Percentiles rank a stretch among this genome's conserved stretches.
phyloP scores from a whole-genome alignment of 495 filamentous ascomycete species.

The Mytilinidion resinicola region DNA sequence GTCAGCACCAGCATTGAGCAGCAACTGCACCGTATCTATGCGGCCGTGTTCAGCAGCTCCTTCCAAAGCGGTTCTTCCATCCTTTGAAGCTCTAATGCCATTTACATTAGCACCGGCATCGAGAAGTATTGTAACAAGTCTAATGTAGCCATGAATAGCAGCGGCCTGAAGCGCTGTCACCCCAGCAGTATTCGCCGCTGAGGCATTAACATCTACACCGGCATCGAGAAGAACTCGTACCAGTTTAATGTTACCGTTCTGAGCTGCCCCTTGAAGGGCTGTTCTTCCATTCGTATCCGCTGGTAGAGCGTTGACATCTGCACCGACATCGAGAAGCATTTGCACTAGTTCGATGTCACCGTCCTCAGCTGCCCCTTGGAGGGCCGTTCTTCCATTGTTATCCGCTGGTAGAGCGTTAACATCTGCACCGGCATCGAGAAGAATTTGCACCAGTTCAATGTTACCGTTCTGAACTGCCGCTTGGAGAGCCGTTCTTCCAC shows the following conservation, averaged over 20 bases:
- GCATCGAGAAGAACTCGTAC: not conserved
- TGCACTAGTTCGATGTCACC: not conserved
- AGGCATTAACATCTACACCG: not conserved
- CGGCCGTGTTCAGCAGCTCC: conserved; percentile 7
- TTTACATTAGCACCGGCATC: not conserved
- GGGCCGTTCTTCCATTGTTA: not conserved
- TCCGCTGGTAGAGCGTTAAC: not conserved
- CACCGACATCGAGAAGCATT: not conserved
- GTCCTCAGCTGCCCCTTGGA: not conserved
- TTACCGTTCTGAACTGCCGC: not conserved
- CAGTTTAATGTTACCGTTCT: not conserved
- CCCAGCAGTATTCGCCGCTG: not conserved
- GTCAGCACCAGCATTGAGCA: conserved; percentile 11
- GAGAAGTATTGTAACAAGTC: not conserved
- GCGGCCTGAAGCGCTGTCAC: not conserved
- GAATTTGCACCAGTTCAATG: not conserved
- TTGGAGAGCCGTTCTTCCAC: not conserved
- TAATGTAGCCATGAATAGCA: not conserved
- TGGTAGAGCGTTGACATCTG: not conserved
- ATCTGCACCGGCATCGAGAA: not conserved
- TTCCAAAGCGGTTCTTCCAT: not conserved
- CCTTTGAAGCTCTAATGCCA: not conserved
- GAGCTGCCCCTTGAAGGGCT: not conserved
- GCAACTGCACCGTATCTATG: conserved; percentile 10
- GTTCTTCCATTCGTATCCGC: not conserved